phyloP scores from a whole-genome alignment of 352 stramenopile genomes.

The Vaucheria bursata region DNA sequence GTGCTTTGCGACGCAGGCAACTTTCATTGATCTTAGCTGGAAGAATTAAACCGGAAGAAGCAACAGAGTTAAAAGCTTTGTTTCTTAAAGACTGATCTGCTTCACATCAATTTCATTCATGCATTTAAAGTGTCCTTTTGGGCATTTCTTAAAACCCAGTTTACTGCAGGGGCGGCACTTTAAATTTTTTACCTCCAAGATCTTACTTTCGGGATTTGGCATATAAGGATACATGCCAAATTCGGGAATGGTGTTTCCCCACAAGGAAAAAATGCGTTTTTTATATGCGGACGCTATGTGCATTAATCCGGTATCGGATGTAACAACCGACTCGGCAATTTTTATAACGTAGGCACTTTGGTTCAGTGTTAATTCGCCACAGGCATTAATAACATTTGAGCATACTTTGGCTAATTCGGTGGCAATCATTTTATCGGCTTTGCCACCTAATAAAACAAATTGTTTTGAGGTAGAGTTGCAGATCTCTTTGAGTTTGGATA shows the following conservation, averaged over 20 bases:
- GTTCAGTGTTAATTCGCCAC: not conserved
- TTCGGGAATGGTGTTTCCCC: not conserved
- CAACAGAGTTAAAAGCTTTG: no score
- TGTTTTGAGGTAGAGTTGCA: not conserved
- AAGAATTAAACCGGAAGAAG: no score
- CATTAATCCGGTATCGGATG: not conserved
- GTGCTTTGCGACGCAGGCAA: no score
- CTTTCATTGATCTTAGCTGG: no score
- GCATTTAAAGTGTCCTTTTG: not conserved
- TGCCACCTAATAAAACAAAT: not conserved
- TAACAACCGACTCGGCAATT: not conserved
- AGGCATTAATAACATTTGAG: not conserved
- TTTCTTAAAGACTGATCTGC: no score
- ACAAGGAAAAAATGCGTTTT: not conserved
- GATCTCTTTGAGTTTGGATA: not conserved
- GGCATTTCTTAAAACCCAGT: constrained; percentile 1
- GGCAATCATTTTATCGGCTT: not conserved
- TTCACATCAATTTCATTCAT: constrained; percentile 7
- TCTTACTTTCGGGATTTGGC: not conserved
- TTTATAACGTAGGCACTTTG: not conserved
- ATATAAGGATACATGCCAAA: not conserved
- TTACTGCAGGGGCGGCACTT: not conserved
- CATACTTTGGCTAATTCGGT: not conserved
- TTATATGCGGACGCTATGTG: not conserved
- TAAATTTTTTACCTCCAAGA: not conserved